Evolutionary conservation across 306 rosid genomes (phyloP), one percentile per base, ranked within the genome.

Genomic region (Mimosa bimucronata): DNA sequence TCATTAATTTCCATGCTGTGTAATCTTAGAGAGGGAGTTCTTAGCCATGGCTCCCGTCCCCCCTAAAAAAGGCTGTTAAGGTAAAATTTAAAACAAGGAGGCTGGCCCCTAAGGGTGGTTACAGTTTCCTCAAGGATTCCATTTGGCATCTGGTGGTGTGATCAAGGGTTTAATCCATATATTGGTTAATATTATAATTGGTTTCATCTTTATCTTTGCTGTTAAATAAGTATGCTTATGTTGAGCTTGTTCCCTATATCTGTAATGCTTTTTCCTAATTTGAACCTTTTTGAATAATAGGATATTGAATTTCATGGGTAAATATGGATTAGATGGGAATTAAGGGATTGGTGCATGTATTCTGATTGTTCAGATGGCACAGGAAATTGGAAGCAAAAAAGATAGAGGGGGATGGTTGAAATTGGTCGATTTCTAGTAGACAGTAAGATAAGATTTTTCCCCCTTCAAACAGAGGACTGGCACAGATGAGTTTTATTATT

Each of bases 1-100:
- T 14, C 71, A 38, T 81, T 53, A 52, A 4, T 73, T 74, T 53
- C 31, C 16, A n/a, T 68, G 31, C 15, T 60, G 61, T 83, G 34
- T 74, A 41, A 62, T 70, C 21, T 37, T 69, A 68, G 23, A 18
- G 57, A 34, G 5, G 5, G 38, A 34, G 38, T 34, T 34, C 38
- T 34, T 34, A 6, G 5, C 38, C 38, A 34, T 34, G 38, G 1
- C 38, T 34, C 38, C 38, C 38, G 5, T 34, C 38, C 38, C 38
- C 38, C 5, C 38, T 34, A 34, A 34, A 34, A 34, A 34, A 45
- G 57, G 60, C 16, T 31, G 44, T 65, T 18, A 15, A 31, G 70
- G 25, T 30, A 65, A 16, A 6, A 31, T 31, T 7, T 31, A 31
- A 64, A 64, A 31, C 44, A 18, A 65, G 70, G 70, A 30, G 8